Base-by-base conservation (phyloP, 2,329 filamentous ascomycete genomes). In the Colletotrichum sp. region DNA sequence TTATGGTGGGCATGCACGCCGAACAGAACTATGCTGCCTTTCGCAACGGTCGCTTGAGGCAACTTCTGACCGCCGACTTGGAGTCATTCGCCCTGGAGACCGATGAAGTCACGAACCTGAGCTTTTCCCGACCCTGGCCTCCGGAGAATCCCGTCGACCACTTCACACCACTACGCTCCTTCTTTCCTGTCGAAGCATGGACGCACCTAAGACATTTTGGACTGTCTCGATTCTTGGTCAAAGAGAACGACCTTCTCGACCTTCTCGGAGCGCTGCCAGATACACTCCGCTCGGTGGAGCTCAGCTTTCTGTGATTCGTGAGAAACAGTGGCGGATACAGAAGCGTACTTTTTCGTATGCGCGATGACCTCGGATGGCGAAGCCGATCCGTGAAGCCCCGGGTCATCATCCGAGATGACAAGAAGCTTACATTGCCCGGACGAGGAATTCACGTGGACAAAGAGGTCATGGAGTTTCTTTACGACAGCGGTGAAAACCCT, bases 161-260 rank as follows among this genome's bases (percentile, higher is more conserved):
- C 6, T 76, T 69, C 1, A n/a, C 79, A 6, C 79, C 82, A 0
- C 74, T 86, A 11, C 60, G 71, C 2, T 78, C 60, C 4, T 79
- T 86, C 13, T 80, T 86, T 19, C 81, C 83, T 1, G 22, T 83
- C 6, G 73, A 81, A 0, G 77, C 73, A 2, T 84, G 81, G 83
- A 48, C 76, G 0, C 77, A 72, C 0, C 77, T 87, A 5, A 77
- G 77, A 1, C 82, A 83, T 32, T 84, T 86, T 75, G 76, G 79
- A 2, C 78, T 86, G 3, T 80, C 78, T 2, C 57, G 75, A 15
- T 81, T 83, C 8, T 15, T 80, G 0, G 80, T 85, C 3, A 69
- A 57, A 16, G 72, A 80, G 27, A 34, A 76, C 1, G 82, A 84
- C 44, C 44, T 84, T 0, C 55, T 85, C 13, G 71, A 75, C 0